Evolutionary conservation across 169 alveolate species (phyloP), one percentile per base, ranked within the genome.

Genomic region (Plasmodium fragile): DNA sequence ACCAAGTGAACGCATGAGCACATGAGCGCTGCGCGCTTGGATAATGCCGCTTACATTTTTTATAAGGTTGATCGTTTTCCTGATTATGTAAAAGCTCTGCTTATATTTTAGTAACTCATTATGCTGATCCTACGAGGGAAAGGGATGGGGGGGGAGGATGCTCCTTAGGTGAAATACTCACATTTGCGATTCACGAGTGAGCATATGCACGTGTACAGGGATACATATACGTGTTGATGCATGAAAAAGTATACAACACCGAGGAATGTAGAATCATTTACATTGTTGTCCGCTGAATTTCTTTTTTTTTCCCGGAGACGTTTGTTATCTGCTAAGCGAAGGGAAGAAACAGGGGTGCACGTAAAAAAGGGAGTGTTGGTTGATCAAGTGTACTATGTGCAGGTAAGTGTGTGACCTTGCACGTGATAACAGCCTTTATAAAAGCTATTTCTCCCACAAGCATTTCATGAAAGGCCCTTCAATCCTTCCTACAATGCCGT

Each of bases 21-120:
- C 18, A 11, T 45, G 4, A 78, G 22, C 43, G 30, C 25, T 1
- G 0, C 16, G 4, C 65, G 1, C 28, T 13, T 1, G 22, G 30
- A n/a, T 8, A n/a, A 22, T 18, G 30, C 0, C 18, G 34, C 36
- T 87, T 87, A 87, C 93, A 77, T 87, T 73, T 77, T 87, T 87
- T 75, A 87, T 39, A 75, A 87, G 77, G 43, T 77, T 87, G 78
- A 87, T 52, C 5, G 93, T 53, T 78, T 87, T 87, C 81, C 65
- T 73, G 72, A 87, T 87, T 87, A 87, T 75, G 69, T 87, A 87
- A 25, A 87, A 87, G 55, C 93, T 87, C 69, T 77, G 85, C 16
- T 87, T 87, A 87, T 87, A 87, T 77, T 87, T 87, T 52, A 28
- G 71, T 34, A 87, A 18, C 45, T 87, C 93, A 55, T 87, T 55